phyloP scores from a whole-genome alignment of 176 grass and related monocot genomes.

The Miscanthus lutarioriparius region DNA sequence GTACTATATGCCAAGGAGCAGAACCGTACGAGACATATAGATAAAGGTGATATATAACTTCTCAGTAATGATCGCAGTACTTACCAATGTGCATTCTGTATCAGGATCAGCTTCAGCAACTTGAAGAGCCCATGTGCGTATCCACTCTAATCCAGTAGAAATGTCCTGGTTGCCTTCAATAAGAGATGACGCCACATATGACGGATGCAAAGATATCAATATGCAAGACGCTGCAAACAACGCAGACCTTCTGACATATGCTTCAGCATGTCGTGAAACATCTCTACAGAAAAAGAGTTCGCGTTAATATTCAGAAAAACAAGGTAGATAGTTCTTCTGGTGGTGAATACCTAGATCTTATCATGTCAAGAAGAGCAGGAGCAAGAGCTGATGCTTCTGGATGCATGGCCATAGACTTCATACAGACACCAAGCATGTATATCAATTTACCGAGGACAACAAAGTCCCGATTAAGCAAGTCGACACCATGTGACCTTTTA shows the following conservation, averaged over 20 bases:
- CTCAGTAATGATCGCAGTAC: constrained; percentile 23
- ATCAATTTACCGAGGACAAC: constrained; percentile 93
- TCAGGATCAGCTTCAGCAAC: constrained; percentile 83
- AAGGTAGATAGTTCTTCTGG: constrained; percentile 25
- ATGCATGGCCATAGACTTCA: constrained; percentile 90
- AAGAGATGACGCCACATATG: constrained; percentile 77
- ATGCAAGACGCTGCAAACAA: constrained; percentile 91
- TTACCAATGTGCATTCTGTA: constrained; percentile 79
- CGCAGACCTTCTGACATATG: constrained; percentile 90
- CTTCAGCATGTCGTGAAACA: constrained; percentile 79
- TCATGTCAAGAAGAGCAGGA: constrained; percentile 87
- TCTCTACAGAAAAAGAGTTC: constrained; percentile 51
- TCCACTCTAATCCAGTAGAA: constrained; percentile 86
- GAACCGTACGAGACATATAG: background rate
- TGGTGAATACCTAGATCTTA: constrained; percentile 70
- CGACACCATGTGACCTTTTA: constrained; percentile 73
- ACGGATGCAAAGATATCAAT: constrained; percentile 82
- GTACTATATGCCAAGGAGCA: background rate
- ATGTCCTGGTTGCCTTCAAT: constrained; percentile 82
- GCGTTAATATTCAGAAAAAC: background rate
- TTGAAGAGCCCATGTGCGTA: constrained; percentile 78
- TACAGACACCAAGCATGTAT: constrained; percentile 96
- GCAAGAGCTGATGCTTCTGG: constrained; percentile 88
- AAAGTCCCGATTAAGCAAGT: constrained; percentile 84
- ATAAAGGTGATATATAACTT: background rate